Base-by-base conservation (phyloP, 352 stramenopile species). In the Aphanomyces euteiches region DNA sequence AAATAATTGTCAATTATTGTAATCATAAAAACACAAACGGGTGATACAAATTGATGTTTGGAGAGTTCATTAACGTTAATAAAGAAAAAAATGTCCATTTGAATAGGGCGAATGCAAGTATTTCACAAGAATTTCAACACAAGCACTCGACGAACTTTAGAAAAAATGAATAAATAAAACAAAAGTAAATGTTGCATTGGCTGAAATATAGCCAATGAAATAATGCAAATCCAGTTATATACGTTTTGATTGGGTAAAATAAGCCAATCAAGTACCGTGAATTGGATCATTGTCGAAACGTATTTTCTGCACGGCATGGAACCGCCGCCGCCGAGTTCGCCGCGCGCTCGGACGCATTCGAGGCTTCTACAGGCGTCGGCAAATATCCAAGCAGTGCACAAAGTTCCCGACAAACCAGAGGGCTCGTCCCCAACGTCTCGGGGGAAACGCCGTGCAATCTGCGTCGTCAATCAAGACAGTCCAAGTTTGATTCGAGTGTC, bases 361-460 rank as follows among this genome's bases (percentile, higher is more conserved):
- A 43, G 64, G 15, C 39, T 70, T n/a, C n/a, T 70, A 15, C 64
- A 70, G 56, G 48, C 15, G n/a, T 60, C 64, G 7, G 64, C 64
- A 15, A 60, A 70, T 41, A n/a, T 70, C 37, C 64, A 70, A 39
- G 64, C 64, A 3, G 13, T 39, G 6, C 19, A 40, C 3, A 58
- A 19, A 19, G n/a, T 34, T 34, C n/a, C 37, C 50, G 50, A 58
- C 50, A 34, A 58, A n/a, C 45, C 45, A 28, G 28, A 28, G 28
- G 50, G 15, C 54, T 37, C 54, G 54, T 19, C 54, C 7, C 17
- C 13, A 12, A 19, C 39, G 43, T 1, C n/a, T 19, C 7, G 10
- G 12, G 19, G 36, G 19, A 12, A 40, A 37, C 54, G 54, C 34
- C 34, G n/a, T 12, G 15, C 50, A 8, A 36, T 36, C 50, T 58